These are phyloP conservation scores for Phytopythium cucurbitacearum DNA, from an alignment of 352 stramenopile genomes.

Conservation along the genomic window DNA sequence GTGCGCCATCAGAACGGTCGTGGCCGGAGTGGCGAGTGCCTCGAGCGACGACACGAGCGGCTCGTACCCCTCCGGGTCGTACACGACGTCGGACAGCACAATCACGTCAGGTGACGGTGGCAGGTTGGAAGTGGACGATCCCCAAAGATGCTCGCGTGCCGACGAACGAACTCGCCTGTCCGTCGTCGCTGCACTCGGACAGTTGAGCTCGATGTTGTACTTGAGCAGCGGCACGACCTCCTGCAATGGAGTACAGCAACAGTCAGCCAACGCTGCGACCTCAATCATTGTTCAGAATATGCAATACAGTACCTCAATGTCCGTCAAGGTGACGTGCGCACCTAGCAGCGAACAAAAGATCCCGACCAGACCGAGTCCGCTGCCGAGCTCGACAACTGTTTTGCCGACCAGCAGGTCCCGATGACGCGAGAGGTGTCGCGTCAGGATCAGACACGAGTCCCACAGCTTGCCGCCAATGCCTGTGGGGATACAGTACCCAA, in stretches of 20 bases:
- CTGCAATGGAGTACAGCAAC: conserved; percentile 14
- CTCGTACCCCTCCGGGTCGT: conserved; percentile 69
- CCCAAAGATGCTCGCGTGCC: conserved; percentile 55
- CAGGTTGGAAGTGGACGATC: conserved; percentile 30
- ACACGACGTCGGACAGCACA: conserved; percentile 78
- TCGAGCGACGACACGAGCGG: conserved; percentile 59
- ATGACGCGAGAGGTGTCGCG: conserved; percentile 43
- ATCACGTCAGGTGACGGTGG: conserved; percentile 50
- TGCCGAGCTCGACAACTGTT: conserved; percentile 67
- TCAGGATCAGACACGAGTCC: conserved; percentile 78
- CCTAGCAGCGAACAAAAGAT: conserved; percentile 70
- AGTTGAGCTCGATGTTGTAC: conserved; percentile 80
- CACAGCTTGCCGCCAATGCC: conserved; percentile 82
- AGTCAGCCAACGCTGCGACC: conserved; percentile 10
- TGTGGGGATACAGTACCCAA: conserved; percentile 9
- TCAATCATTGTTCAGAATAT: background rate
- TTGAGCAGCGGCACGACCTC: conserved; percentile 69
- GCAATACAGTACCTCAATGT: conserved; percentile 46
- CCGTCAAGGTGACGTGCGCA: conserved; percentile 56
- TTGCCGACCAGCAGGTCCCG: conserved; percentile 33
- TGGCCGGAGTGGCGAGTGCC: conserved; percentile 29
- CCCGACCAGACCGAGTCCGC: conserved; percentile 66
- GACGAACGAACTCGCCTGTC: conserved; percentile 6
- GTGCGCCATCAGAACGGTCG: conserved; percentile 70
- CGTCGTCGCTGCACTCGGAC: conserved; percentile 3